Conservation (phyloP, 306 rosid genomes). For the Parietaria judaica region DNA sequence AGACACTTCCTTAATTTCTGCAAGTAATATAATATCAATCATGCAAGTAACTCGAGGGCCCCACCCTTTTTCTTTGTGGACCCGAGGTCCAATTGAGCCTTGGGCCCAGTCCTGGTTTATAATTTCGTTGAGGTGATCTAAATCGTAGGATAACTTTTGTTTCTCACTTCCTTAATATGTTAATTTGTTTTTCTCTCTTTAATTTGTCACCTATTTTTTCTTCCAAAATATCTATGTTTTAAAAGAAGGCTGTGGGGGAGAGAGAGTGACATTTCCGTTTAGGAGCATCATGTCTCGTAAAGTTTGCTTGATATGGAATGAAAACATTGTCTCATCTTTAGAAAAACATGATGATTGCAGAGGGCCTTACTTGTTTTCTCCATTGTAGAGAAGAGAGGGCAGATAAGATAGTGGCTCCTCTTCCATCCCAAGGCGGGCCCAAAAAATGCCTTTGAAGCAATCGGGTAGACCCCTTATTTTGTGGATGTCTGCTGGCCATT, state of each 20-base stretch:
- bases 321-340: slow-evolving; percentile 30
- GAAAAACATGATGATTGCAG: slow-evolving; percentile 34
- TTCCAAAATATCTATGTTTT: not conserved
- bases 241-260: slow-evolving; percentile 6
- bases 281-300: slow-evolving; percentile 10
- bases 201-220: no score
- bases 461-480: slow-evolving; percentile 24
- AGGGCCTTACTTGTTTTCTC: slow-evolving; percentile 23
- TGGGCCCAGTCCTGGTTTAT: no score
- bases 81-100: no score
- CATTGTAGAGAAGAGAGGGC: slow-evolving; percentile 13
- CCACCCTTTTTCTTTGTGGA: no score
- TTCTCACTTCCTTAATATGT: no score
- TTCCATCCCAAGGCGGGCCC: not conserved
- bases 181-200: no score
- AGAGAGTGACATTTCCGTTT: slow-evolving; percentile 9
- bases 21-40: no score
- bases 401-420: slow-evolving; percentile 34
- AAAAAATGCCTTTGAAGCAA: slow-evolving; percentile 23
- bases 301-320: slow-evolving; percentile 25
- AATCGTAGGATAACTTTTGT: no score
- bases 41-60: no score
- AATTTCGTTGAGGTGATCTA: no score
- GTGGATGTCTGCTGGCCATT: slow-evolving; percentile 34
- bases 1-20: no score